Percentiles rank a stretch among this genome's conserved stretches.
phyloP scores from a whole-genome alignment of 345 rosid genomes.

The Laguncularia racemosa region DNA sequence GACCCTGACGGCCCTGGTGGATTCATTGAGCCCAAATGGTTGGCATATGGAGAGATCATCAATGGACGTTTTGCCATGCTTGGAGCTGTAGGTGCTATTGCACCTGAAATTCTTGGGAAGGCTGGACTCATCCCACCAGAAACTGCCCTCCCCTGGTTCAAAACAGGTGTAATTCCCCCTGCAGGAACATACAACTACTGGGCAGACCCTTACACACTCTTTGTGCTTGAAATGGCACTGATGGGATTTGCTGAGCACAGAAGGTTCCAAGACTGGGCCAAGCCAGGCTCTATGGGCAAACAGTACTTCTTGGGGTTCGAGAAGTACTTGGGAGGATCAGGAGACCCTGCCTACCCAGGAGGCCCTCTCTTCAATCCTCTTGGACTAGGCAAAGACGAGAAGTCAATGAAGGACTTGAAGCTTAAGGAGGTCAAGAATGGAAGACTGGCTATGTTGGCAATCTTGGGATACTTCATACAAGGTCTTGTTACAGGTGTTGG shows the following conservation, averaged over 20 bases:
- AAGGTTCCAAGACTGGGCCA: slow-evolving; percentile 87
- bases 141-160: slow-evolving; percentile 95
- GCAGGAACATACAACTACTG: slow-evolving; percentile 94
- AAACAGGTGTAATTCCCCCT: slow-evolving; percentile 93
- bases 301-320: slow-evolving; percentile 91
- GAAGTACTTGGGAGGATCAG: slow-evolving; percentile 79
- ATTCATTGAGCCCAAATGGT: slow-evolving; percentile 92
- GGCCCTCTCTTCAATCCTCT: slow-evolving; percentile 96
- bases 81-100: slow-evolving; percentile 76
- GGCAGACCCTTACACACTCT: slow-evolving; percentile 89
- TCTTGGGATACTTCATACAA: slow-evolving; percentile 73
- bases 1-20: slow-evolving; percentile 98
- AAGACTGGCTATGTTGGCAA: slow-evolving; percentile 84
- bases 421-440: slow-evolving; percentile 96
- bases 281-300: slow-evolving; percentile 86
- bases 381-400: slow-evolving; percentile 86
- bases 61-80: slow-evolving; percentile 85
- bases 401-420: slow-evolving; percentile 80
- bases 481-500: slow-evolving; percentile 86
- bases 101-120: slow-evolving; percentile 87
- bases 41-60: slow-evolving; percentile 90
- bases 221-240: slow-evolving; percentile 87
- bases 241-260: slow-evolving; percentile 99
- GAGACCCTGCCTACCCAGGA: slow-evolving; percentile 82
- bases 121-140: slow-evolving; percentile 74